phyloP scores from a whole-genome alignment of 2,329 filamentous ascomycete genomes.

The Spiromastix sp. region DNA sequence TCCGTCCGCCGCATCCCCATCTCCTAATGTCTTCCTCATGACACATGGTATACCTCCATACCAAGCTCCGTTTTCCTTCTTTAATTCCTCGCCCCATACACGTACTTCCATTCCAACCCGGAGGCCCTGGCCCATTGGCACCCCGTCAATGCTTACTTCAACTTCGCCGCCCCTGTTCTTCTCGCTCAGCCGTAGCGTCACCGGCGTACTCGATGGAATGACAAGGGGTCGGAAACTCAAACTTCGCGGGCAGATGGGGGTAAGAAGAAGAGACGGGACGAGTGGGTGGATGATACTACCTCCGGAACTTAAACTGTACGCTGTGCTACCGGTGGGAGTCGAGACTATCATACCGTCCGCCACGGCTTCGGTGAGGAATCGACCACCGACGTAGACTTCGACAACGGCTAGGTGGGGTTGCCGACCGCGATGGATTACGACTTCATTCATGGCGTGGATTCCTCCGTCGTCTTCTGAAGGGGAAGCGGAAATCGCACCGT shows the following conservation, averaged over 20 bases:
- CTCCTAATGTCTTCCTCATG: conserved; percentile 52
- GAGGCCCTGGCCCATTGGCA: conserved; percentile 54
- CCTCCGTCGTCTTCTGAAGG: conserved; percentile 32
- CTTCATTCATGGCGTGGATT: conserved; percentile 79
- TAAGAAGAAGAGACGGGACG: conserved; percentile 78
- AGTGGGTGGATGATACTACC: conserved; percentile 91
- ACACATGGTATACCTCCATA: conserved; percentile 84
- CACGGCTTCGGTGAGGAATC: conserved; percentile 85
- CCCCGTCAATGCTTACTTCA: conserved; percentile 70
- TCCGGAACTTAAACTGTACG: conserved; percentile 86
- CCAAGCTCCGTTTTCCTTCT: conserved; percentile 43
- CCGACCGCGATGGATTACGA: conserved; percentile 82
- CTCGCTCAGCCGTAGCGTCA: conserved; percentile 70
- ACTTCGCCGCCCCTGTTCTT: conserved; percentile 68
- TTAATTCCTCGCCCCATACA: conserved; percentile 77
- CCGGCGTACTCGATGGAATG: conserved; percentile 49
- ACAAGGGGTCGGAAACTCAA: conserved; percentile 88
- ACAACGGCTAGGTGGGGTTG: conserved; percentile 86
- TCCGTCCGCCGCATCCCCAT: conserved; percentile 60
- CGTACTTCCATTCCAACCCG: conserved; percentile 72
- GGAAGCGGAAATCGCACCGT: conserved; percentile 14
- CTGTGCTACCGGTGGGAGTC: conserved; percentile 89
- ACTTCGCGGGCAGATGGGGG: conserved; percentile 86
- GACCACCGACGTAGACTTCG: conserved; percentile 79
- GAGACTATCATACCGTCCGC: conserved; percentile 92